A percentile compares a stretch with the other conserved stretches of the same genome.
Conservation (phyloP, 2,329 filamentous ascomycete species). For the Fusarium sambucinum region DNA sequence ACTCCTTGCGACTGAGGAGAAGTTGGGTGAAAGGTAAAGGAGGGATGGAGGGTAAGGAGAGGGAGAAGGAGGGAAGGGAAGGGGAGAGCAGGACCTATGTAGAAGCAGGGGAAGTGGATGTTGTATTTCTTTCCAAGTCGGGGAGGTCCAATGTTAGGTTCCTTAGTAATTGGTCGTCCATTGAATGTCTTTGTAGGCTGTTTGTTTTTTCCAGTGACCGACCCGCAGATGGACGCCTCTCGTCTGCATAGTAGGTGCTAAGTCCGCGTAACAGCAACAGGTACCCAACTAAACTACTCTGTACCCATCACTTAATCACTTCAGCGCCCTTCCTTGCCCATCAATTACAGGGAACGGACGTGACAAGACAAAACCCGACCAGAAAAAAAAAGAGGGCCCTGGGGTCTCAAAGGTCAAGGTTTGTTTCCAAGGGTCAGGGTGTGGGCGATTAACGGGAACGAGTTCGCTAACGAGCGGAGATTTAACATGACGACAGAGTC, state of each 20-base stretch:
- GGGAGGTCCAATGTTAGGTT: conserved; percentile 21
- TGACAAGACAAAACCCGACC: not conserved
- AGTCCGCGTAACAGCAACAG: not conserved
- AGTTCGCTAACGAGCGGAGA: conserved; percentile 39
- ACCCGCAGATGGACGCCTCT: conserved; percentile 26
- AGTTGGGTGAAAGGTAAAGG: conserved; percentile 4
- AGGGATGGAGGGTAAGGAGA: conserved; percentile 3
- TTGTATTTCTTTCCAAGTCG: conserved; percentile 27
- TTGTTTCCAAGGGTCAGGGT: conserved; percentile 22
- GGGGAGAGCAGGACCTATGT: conserved; percentile 16
- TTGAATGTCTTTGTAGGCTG: conserved; percentile 4
- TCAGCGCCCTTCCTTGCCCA: conserved; percentile 1
- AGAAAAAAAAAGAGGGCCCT: conserved; percentile 34
- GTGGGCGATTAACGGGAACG: conserved; percentile 37
- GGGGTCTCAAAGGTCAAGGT: conserved; percentile 26
- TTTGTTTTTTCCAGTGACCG: conserved; percentile 10
- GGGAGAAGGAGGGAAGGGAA: conserved; percentile 3
- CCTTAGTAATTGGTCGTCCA: conserved; percentile 36
- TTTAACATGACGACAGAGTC: conserved; percentile 26
- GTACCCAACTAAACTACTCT: not conserved
- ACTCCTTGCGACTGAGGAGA: conserved; percentile 30
- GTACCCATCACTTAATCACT: conserved; percentile 16
- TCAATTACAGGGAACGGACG: conserved; percentile 19
- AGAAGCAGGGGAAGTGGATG: conserved; percentile 34
- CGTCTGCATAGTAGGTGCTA: conserved; percentile 1